Evolutionary conservation across 2,329 filamentous ascomycete genomes (phyloP), one percentile per base, ranked within the genome.

Genomic region (Talaromyces sp.): DNA sequence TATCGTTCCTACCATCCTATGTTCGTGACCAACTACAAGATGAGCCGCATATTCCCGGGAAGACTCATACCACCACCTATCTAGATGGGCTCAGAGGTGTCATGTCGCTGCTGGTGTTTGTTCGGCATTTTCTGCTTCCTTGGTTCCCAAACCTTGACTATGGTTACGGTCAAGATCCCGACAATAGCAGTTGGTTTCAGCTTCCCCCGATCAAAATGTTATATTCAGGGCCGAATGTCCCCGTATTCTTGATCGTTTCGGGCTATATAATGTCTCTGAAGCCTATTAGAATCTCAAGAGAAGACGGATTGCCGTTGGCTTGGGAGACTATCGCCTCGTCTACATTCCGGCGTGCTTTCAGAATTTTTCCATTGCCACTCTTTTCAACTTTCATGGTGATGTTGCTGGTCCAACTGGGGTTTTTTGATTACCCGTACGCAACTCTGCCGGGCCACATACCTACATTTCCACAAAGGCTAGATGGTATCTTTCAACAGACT

Each of bases 121-220:
- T 58, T 41, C 54, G 54, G 15, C 54, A 58, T 58, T 58, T 58
- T 58, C 54, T 58, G 31, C 54, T 58, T 41, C 54, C 54, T 25
- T 58, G 54, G 54, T 19, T 58, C 17, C 17, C 54, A 19, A 58
- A n/a, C 8, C 3, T 58, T 13, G 54, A 58, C 22, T 31, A 58
- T 39, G 54, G 54, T 25, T 58, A 37, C 7, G 54, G 54, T 11
- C 54, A 58, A 39, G 54, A 41, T 37, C n/a, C 7, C 7, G 33
- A 31, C 3, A 17, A 58, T 39, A 31, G 37, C 8, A 58, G 54
- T 39, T 31, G 35, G 10, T 25, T 58, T 31, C 54, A 58, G 22
- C 15, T 58, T 17, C 54, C 54, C n/a, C 19, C 37, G 22, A 58
- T 58, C 54, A 58, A 31, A 17, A 25, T 58, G n/a, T 58, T 58